Evolutionary conservation across 176 grass and related monocot genomes (phyloP).

Genomic region (Cenchrus americanus): DNA sequence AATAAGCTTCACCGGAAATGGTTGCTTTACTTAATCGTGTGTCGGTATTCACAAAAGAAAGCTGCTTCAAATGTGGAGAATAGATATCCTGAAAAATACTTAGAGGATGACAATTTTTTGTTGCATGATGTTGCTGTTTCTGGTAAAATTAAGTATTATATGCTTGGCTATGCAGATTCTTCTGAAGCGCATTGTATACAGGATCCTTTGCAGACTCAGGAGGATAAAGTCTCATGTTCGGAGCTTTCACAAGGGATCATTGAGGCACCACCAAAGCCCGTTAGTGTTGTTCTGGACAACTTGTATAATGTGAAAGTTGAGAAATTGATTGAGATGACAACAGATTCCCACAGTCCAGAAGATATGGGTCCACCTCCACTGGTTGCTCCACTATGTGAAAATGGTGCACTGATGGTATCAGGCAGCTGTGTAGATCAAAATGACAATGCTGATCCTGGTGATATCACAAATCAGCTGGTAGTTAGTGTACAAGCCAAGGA

Average conservation of each 20-base stretch:
- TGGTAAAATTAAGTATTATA: constrained; percentile 31
- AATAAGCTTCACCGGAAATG: constrained; percentile 13
- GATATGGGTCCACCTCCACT: constrained; percentile 18
- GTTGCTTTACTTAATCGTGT: not conserved
- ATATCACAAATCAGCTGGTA: not conserved
- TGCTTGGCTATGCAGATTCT: constrained; percentile 55
- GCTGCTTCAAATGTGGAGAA: constrained; percentile 2
- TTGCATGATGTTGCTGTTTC: constrained; percentile 47
- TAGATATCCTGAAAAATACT: constrained; percentile 7
- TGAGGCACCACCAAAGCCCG: not conserved
- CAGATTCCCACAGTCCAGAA: not conserved
- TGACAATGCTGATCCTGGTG: not conserved
- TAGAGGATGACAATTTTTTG: constrained; percentile 34
- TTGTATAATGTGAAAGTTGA: constrained; percentile 34
- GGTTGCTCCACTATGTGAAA: not conserved
- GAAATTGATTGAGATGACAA: not conserved
- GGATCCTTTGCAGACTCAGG: constrained; percentile 8
- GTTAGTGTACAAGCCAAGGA: constrained; percentile 7
- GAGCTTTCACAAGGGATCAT: not conserved
- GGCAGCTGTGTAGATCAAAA: not conserved
- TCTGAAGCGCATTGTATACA: constrained; percentile 38
- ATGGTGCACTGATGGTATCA: not conserved
- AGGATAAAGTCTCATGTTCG: constrained; percentile 11
- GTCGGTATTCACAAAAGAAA: constrained; percentile 14
- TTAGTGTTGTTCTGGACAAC: constrained; percentile 41